Base-by-base conservation (phyloP, 495 filamentous ascomycete genomes). In the Talaromyces liani region DNA sequence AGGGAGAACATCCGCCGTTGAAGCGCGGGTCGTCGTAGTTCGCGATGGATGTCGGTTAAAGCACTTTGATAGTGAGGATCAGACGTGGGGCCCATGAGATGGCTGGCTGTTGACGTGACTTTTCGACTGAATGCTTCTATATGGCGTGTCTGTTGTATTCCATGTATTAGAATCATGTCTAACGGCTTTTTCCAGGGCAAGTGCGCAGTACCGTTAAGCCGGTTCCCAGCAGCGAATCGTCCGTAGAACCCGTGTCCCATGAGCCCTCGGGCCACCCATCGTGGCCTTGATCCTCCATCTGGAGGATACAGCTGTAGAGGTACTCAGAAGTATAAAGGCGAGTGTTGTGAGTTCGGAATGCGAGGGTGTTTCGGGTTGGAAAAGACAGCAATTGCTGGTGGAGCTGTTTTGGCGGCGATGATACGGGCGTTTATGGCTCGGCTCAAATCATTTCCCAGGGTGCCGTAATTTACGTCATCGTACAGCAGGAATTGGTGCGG, bases 121-220 rank as follows among this genome's bases (percentile, higher is more conserved):
- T 96, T 99, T 68, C 92, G 85, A 60, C 91, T 86, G 76, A 99
- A 97, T 41, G 92, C 91, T 76, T 97, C 92, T 65, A 99, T 77
- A 66, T 93, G 90, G 69, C 91, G 87, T 53, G 91, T 84, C 93
- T 98, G 72, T 66, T 66, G 29, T 16, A 24, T 31, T 2, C 29
- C 6, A 0, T 49, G 34, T 10, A 18, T 64, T 36, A 64, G 62
- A n/a, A 7, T 64, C n/a, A 70, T 41, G 36, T 57, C 8, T 27
- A 27, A 27, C 25, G 25, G 25, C 25, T 10, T 34, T 12, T 16
- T 45, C 6, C 25, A 12, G 55, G 36, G 33, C 31, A 34, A 24
- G 55, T 31, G 27, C 63, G 49, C 54, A 66, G 64, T 79, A 84
- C 81, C 63, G 80, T 82, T 57, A 84, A 69, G 64, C 80, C 80